Evolutionary conservation across 495 filamentous ascomycete genomes (phyloP), one percentile per base, ranked within the genome.

Genomic region (Cairneyella variabilis): DNA sequence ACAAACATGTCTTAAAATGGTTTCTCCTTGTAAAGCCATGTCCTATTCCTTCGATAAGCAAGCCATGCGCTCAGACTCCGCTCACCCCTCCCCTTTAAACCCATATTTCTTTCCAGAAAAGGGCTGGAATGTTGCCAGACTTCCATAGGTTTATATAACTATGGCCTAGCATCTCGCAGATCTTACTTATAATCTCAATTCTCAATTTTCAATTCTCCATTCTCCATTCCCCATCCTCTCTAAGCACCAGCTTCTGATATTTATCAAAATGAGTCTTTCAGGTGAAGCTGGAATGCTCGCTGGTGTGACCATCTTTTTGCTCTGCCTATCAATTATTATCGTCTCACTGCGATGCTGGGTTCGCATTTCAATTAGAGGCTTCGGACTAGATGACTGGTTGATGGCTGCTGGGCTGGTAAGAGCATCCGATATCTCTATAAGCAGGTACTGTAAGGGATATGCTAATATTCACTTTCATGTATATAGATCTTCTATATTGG

Each of bases 341-440:
- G 37, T 40, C 17, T 40, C 37, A 40, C 17, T 40, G 17, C 37
- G 37, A 17, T 40, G 37, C 37, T 40, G 37, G 37, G 37, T 40
- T 40, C 37, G 37, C 37, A 40, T 40, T 40, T 40, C 37, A 6
- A 40, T 40, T 20, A 40, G 17, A 40, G 37, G 11, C 17, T 40
- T 40, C 17, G 37, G 37, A 40, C 17, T 40, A 16, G 37, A 40
- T 40, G 37, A 40, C 37, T 40, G 37, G 37, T 40, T 40, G 37
- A 40, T 40, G 16, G 37, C 16, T 40, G 17, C 17, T 40, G 37
- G 37, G 6, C 37, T n/a, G 37, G 37, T 40, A 40, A 8, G 37
- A 40, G 10, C 17, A 40, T 40, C 37, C 17, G 10, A 40, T 40
- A 40, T 40, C 8, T 40, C 17, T 40, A 8, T 16, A 40, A 16